A percentile compares a stretch with the other conserved stretches of the same genome.
Evolutionary conservation across 331 rosid genomes (phyloP).

Genomic region (Telfairia occidentalis): DNA sequence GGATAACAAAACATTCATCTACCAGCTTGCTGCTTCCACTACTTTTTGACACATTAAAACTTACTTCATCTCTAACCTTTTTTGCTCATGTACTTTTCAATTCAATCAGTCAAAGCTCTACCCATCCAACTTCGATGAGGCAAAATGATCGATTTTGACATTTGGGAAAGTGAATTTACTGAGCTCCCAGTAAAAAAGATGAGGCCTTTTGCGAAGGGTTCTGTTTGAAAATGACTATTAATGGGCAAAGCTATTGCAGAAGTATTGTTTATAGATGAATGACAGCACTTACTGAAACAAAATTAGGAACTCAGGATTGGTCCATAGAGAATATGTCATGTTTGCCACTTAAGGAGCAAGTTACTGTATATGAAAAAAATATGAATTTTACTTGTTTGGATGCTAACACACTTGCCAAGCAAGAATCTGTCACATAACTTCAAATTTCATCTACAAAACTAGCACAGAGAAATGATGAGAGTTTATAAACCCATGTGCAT

Average conservation of each 20-base stretch:
- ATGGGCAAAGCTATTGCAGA: neutral
- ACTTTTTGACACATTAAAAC: neutral
- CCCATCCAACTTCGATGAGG: neutral
- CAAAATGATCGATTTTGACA: neutral
- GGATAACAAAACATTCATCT: neutral
- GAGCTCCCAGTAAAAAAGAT: neutral
- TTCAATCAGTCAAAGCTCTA: neutral
- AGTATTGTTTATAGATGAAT: constrained; percentile 6
- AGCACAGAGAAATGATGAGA: neutral
- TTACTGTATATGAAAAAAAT: neutral
- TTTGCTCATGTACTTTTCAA: neutral
- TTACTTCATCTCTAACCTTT: neutral
- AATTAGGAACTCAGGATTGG: constrained; percentile 8
- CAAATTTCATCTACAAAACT: constrained; percentile 3
- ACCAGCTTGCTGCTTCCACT: constrained; percentile 3
- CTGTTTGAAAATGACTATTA: neutral
- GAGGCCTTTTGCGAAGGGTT: neutral
- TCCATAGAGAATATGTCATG: constrained; percentile 7
- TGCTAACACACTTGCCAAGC: constrained; percentile 2
- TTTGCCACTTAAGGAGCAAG: constrained; percentile 12
- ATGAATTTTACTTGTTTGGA: neutral
- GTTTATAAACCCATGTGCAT: constrained; percentile 13
- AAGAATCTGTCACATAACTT: neutral
- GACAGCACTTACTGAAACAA: constrained; percentile 8
- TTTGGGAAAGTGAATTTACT: neutral